Conservation (phyloP, 1,139 yeast genomes). For the Debaryomyces sp. region DNA sequence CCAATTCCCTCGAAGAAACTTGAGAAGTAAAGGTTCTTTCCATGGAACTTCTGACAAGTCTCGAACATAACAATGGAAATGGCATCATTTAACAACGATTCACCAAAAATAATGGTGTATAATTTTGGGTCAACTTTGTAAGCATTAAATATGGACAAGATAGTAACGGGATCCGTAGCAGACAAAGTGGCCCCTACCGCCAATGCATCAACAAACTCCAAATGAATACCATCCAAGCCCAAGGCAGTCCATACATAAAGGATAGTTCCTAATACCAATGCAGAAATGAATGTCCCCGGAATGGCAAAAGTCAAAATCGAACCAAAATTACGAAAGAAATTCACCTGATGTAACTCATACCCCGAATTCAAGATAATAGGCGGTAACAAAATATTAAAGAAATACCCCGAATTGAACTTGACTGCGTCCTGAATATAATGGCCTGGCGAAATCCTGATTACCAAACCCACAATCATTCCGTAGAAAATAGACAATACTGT, state of each 20-base stretch:
- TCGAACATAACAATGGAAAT: constrained; percentile 99
- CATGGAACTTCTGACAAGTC: constrained; percentile 96
- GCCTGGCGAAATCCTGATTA: constrained; percentile 90
- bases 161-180: constrained; percentile 98
- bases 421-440: constrained; percentile 97
- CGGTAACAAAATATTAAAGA: constrained; percentile 90
- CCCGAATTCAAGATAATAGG: constrained; percentile 97
- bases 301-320: constrained; percentile 93
- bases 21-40: constrained; percentile 70
- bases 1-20: constrained; percentile 94
- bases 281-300: constrained; percentile 93
- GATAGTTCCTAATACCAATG: constrained; percentile 84
- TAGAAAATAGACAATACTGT: constrained; percentile 94
- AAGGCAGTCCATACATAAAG: constrained; percentile 87
- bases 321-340: constrained; percentile 90
- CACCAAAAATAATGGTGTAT: constrained; percentile 96
- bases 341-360: constrained; percentile 92
- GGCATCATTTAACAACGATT: constrained; percentile 92
- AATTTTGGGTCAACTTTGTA: constrained; percentile 97
- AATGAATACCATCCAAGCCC: constrained; percentile 84
- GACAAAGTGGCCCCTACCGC: constrained; percentile 97
- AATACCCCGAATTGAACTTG: constrained; percentile 90
- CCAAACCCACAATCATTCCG: constrained; percentile 94
- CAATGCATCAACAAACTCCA: constrained; percentile 93
- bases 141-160: constrained; percentile 92